Conservation (phyloP, 2,329 filamentous ascomycete genomes). For the Teratosphaeria nubilosa region DNA sequence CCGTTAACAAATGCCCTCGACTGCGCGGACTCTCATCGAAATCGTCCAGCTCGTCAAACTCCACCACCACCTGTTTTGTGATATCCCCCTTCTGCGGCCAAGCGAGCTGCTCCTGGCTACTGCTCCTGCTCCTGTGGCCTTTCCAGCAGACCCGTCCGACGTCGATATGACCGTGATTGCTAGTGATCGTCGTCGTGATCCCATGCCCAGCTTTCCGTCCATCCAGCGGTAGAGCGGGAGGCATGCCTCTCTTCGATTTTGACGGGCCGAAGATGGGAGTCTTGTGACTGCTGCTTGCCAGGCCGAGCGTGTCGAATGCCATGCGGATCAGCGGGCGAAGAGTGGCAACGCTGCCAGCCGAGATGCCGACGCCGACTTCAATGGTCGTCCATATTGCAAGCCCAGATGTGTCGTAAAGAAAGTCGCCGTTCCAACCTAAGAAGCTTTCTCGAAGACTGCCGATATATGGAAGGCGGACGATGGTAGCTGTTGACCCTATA, state of each 20-base stretch:
- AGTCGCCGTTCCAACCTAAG: slow-evolving; percentile 27
- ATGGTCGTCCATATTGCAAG: slow-evolving; percentile 26
- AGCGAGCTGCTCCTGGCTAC: slow-evolving; percentile 11
- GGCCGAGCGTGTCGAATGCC: slow-evolving; percentile 8
- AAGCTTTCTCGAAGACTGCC: slow-evolving; percentile 27
- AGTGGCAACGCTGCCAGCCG: slow-evolving; percentile 39
- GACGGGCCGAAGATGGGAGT: slow-evolving; percentile 1
- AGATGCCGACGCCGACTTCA: slow-evolving; percentile 25
- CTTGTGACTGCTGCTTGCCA: neutral
- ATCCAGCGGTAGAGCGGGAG: neutral
- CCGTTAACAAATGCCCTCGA: neutral
- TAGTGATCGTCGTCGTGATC: slow-evolving; percentile 5
- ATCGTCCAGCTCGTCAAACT: slow-evolving; percentile 3
- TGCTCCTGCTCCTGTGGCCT: slow-evolving; percentile 5
- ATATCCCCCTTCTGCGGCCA: slow-evolving; percentile 6
- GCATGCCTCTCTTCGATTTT: slow-evolving; percentile 1
- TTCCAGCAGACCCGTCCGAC: neutral
- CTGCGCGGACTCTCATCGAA: neutral
- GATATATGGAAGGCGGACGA: slow-evolving; percentile 37
- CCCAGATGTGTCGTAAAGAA: slow-evolving; percentile 33
- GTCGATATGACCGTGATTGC: slow-evolving; percentile 7
- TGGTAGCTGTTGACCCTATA: slow-evolving; percentile 42
- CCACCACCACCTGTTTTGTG: slow-evolving; percentile 9
- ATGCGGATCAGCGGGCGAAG: slow-evolving; percentile 38
- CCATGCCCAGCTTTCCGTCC: neutral